These are phyloP conservation scores for Epichloe gansuensis DNA, from an alignment of 2,329 filamentous ascomycete genomes.

Conservation along the genomic window DNA sequence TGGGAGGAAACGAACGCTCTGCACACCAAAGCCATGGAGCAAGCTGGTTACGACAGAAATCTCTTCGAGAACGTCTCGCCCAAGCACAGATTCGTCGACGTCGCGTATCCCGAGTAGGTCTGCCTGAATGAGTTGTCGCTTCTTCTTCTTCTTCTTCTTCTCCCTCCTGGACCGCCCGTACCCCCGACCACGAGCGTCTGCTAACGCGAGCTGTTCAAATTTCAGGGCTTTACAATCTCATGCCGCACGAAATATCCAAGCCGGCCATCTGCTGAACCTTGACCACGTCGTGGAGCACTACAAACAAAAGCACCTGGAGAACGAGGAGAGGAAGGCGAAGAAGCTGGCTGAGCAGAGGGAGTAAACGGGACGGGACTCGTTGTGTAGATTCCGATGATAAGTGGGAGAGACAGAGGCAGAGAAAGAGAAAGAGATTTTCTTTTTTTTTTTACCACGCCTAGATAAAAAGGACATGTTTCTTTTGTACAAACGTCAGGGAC, in stretches of 20 bases:
- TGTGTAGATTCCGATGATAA: background rate
- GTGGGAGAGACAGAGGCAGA: too few species aligned
- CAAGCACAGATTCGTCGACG: constrained; percentile 35
- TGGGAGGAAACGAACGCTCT: constrained; percentile 41
- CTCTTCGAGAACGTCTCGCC: constrained; percentile 33
- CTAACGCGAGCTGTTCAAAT: background rate
- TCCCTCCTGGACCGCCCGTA: background rate
- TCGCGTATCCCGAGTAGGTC: constrained; percentile 47
- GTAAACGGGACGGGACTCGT: constrained; percentile 10
- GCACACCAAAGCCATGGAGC: constrained; percentile 38
- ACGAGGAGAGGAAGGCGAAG: constrained; percentile 41
- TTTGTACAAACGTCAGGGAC: constrained; percentile 3
- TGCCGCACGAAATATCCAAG: constrained; percentile 39
- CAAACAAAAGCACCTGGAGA: constrained; percentile 37
- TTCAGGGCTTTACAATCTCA: constrained; percentile 37
- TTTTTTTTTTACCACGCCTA: background rate
- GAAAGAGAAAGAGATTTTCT: background rate
- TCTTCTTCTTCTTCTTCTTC: background rate
- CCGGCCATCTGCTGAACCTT: constrained; percentile 40
- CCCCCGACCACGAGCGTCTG: too few species aligned
- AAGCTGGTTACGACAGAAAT: constrained; percentile 45
- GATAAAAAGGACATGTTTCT: background rate
- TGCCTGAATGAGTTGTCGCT: too few species aligned
- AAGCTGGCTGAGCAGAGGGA: constrained; percentile 30
- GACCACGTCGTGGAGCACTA: constrained; percentile 46